Conservation (phyloP, 768 basidiomycete genomes). For the Russula abietina region DNA sequence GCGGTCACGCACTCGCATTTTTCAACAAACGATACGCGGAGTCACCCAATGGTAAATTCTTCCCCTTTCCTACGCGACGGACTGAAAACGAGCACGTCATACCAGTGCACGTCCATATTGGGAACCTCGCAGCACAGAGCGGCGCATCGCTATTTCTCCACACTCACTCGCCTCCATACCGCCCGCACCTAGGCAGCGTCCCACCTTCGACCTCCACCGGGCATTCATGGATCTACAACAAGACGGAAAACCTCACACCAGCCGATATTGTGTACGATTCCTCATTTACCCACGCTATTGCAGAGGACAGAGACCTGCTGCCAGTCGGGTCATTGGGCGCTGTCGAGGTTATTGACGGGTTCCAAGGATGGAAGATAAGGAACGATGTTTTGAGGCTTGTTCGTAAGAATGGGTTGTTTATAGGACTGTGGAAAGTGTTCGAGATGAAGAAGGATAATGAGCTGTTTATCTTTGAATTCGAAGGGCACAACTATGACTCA, state of each 20-base stretch:
- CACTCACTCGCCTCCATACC: conserved; percentile 52
- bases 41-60: conserved; percentile 31
- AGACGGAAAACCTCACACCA: conserved; percentile 61
- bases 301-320: conserved; percentile 36
- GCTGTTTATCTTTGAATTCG: conserved; percentile 49
- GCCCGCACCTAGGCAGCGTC: conserved; percentile 24
- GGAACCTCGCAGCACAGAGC: conserved; percentile 81
- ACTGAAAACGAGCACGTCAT: conserved; percentile 12
- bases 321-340: conserved; percentile 37
- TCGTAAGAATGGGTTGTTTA: conserved; percentile 26
- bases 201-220: conserved; percentile 17
- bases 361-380: conserved; percentile 37
- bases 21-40: conserved; percentile 51
- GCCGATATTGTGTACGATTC: conserved; percentile 35
- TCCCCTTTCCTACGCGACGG: neutral
- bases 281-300: conserved; percentile 58
- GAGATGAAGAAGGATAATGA: conserved; percentile 37
- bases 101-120: conserved; percentile 67
- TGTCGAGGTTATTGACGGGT: conserved; percentile 41
- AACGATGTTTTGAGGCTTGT: conserved; percentile 26
- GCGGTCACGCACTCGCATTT: conserved; percentile 60
- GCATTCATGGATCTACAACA: conserved; percentile 65
- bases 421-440: conserved; percentile 29
- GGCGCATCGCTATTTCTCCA: conserved; percentile 88
- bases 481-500: conserved; percentile 26